Evolutionary conservation across 2,329 filamentous ascomycete genomes (phyloP), one percentile per base, ranked within the genome.

Genomic region (Graphilbum sp.): DNA sequence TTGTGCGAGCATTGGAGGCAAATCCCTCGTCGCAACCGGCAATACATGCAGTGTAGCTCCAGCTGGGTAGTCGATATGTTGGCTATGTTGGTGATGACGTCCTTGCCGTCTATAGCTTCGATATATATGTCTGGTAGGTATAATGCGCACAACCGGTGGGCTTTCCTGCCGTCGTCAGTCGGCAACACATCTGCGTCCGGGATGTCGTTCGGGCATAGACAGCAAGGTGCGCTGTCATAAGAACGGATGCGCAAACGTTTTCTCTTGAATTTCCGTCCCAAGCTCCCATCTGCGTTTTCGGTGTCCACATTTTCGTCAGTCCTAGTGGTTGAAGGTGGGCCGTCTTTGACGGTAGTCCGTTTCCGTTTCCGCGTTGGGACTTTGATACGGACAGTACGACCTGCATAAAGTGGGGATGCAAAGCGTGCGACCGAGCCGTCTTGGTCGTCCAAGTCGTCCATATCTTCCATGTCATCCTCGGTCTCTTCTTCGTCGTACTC

Each of bases 1-100:
- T 87, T 88, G 48, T 85, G 79, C 1, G 85, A 92, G 58, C 90
- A 98, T 56, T 96, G 88, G 61, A 98, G 92, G 59, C 88, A 95
- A 15, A 85, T 85, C n/a, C 90, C 90, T 41, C 81, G 82, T 57
- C 90, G 92, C 24, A 86, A 92, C 25, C 87, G 83, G 54, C 90
- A 98, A 60, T 84, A 94, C 44, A 93, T 75, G 56, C 90, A 98
- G 57, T 93, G 94, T 47, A 96, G 75, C 20, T 92, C 86, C 47
- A 93, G 63, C 17, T 88, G 81, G 40, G 82, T 84, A 55, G 90
- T 88, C 52, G 82, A 77, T 47, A 96, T 86, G 43, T 74, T 73
- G n/a, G 72, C 69, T 36, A 86, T 72, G 47, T 92, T 88, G 47
- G 72, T 80, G 19, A 95, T 71, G 10, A 75, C 69, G 43, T 94